These are phyloP conservation scores for Canavalia ensiformis DNA, from an alignment of 306 rosid genomes.

Conservation along the genomic window DNA sequence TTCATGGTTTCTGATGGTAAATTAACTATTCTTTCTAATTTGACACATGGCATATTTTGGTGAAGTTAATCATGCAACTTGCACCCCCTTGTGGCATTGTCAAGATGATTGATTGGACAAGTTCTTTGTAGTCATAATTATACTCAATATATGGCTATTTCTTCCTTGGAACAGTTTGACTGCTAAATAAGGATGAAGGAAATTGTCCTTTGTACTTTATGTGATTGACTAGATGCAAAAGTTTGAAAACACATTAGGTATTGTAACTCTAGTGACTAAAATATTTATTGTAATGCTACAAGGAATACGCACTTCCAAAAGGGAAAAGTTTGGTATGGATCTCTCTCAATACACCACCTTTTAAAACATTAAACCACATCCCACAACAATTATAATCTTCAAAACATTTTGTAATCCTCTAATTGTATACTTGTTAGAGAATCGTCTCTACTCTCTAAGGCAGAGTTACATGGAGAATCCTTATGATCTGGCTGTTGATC, in stretches of 20 bases:
- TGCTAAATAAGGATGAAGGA: slow-evolving; percentile 28
- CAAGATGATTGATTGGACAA: slow-evolving; percentile 26
- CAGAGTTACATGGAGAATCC: not conserved
- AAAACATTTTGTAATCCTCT: not conserved
- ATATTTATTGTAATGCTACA: not conserved
- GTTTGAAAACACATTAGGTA: not conserved
- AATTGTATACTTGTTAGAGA: not conserved
- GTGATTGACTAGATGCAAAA: not conserved
- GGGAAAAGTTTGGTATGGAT: not conserved
- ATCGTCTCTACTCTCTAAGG: not conserved
- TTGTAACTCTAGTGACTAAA: not conserved
- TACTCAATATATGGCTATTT: slow-evolving; percentile 6
- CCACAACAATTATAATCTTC: not conserved
- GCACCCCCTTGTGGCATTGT: slow-evolving; percentile 4
- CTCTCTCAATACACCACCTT: not conserved
- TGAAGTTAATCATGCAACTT: not conserved
- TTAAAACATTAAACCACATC: not conserved
- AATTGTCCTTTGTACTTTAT: slow-evolving; percentile 13
- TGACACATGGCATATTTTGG: slow-evolving; percentile 31
- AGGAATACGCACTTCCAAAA: not conserved
- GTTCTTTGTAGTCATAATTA: not conserved
- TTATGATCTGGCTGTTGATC: not conserved
- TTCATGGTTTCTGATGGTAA: not conserved
- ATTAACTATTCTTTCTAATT: not conserved
- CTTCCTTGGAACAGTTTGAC: slow-evolving; percentile 10